A percentile compares a stretch with the other conserved stretches of the same genome.
Evolutionary conservation across 106 monocot species (phyloP).

Genomic region (Hemerocallis citrina): DNA sequence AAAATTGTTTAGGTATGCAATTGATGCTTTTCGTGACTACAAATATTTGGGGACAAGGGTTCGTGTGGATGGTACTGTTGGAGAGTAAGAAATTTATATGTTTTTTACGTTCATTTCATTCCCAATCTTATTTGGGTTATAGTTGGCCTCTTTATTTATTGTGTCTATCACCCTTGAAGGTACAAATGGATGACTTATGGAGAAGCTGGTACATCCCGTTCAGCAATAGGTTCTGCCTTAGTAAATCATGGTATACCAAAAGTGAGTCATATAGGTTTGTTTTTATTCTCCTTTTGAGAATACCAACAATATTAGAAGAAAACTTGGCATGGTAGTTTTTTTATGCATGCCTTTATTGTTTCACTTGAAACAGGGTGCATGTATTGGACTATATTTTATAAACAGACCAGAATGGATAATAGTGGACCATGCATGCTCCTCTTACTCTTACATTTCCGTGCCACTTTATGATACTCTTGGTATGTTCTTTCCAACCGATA

Average conservation of each 20-base stretch:
- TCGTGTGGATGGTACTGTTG: conserved; percentile 68
- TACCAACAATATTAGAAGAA: neutral
- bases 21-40: conserved; percentile 53
- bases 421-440: conserved; percentile 87
- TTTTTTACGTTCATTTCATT: neutral
- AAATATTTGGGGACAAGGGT: conserved; percentile 82
- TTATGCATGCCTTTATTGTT: neutral
- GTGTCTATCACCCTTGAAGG: conserved; percentile 18
- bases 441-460: conserved; percentile 85
- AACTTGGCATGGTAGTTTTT: too few relatives aligned
- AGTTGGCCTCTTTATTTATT: neutral
- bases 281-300: neutral
- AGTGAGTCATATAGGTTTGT: too few relatives aligned
- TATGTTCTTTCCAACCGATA: conserved; percentile 9
- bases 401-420: conserved; percentile 90
- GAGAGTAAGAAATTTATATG: conserved; percentile 67
- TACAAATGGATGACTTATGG: conserved; percentile 97
- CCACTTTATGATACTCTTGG: conserved; percentile 93
- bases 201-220: conserved; percentile 59
- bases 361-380: conserved; percentile 39
- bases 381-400: conserved; percentile 78
- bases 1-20: conserved; percentile 45
- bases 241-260: conserved; percentile 55
- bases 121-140: neutral
- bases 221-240: conserved; percentile 82